phyloP scores from a whole-genome alignment of 176 grass and related monocot genomes.

The Poa annua region DNA sequence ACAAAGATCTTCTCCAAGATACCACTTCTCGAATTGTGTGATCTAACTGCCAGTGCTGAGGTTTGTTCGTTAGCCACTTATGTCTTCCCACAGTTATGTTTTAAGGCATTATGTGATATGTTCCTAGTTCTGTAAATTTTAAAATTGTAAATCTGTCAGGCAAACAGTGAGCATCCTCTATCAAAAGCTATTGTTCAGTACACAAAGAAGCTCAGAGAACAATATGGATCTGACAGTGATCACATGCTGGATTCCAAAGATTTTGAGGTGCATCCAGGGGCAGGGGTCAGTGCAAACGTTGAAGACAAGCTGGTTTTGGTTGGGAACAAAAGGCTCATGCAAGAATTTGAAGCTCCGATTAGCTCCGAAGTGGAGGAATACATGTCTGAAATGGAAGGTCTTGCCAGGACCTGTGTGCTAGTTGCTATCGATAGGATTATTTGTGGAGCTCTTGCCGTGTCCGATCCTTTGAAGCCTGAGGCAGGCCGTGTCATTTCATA shows the following conservation, averaged over 20 bases:
- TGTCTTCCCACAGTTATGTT: constrained; percentile 10
- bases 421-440: constrained; percentile 73
- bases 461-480: constrained; percentile 94
- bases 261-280: constrained; percentile 89
- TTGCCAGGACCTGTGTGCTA: constrained; percentile 88
- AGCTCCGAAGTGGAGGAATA: constrained; percentile 64
- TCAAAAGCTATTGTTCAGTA: constrained; percentile 88
- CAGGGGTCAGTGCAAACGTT: constrained; percentile 78
- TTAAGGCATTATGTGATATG: background rate
- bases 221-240: constrained; percentile 67
- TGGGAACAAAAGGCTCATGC: constrained; percentile 93
- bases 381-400: constrained; percentile 68
- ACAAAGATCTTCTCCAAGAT: constrained; percentile 83
- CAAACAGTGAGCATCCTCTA: constrained; percentile 94
- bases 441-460: constrained; percentile 81
- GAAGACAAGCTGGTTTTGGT: constrained; percentile 77
- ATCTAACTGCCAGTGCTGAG: constrained; percentile 90
- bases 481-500: constrained; percentile 72
- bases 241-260: constrained; percentile 70
- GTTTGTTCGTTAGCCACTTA: constrained; percentile 42
- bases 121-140: constrained; percentile 28
- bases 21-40: constrained; percentile 71
- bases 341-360: constrained; percentile 64
- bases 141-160: constrained; percentile 47
- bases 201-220: constrained; percentile 75